These are phyloP conservation scores for Starmerella bombi DNA, from an alignment of 805 yeast genomes.

Conservation along the genomic window DNA sequence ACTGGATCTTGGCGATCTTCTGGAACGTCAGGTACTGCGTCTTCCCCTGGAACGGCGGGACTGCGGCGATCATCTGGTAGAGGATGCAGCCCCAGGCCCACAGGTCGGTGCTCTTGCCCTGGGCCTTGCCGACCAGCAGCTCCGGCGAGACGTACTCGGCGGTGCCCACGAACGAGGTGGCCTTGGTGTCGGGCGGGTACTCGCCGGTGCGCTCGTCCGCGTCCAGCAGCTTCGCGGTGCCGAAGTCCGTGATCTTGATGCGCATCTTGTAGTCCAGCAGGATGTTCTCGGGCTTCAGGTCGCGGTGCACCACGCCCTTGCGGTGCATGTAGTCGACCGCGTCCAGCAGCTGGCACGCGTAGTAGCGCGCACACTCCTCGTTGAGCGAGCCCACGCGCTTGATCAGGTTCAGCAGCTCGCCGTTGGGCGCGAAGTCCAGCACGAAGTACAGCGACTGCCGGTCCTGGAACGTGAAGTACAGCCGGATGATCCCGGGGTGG, in stretches of 20 bases:
- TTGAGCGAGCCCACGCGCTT: conserved; percentile 52
- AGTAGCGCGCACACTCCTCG: conserved; percentile 64
- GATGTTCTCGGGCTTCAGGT: conserved; percentile 88
- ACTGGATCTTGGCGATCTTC: conserved; percentile 67
- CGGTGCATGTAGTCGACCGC: conserved; percentile 80
- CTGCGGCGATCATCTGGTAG: conserved; percentile 68
- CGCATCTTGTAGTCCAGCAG: conserved; percentile 73
- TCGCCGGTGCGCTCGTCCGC: conserved; percentile 21
- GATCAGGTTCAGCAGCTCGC: conserved; percentile 75
- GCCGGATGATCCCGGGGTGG: conserved; percentile 87
- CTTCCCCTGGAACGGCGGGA: conserved; percentile 78
- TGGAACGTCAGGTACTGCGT: conserved; percentile 82
- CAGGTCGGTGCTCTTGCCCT: conserved; percentile 75
- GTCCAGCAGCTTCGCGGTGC: conserved; percentile 79
- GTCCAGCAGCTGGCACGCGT: conserved; percentile 77
- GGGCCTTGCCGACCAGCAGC: conserved; percentile 56
- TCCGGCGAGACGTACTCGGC: conserved; percentile 97
- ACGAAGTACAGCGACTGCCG: conserved; percentile 78
- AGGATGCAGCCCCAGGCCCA: conserved; percentile 92
- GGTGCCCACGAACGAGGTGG: conserved; percentile 81
- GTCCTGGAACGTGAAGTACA: conserved; percentile 92
- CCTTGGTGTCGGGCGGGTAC: conserved; percentile 30
- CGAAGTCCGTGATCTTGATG: conserved; percentile 89
- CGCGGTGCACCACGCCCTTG: conserved; percentile 84
- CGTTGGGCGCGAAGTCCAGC: conserved; percentile 85